Conservation (phyloP, 1,284 basidiomycete species). For the Anthracocystis walkeri region DNA sequence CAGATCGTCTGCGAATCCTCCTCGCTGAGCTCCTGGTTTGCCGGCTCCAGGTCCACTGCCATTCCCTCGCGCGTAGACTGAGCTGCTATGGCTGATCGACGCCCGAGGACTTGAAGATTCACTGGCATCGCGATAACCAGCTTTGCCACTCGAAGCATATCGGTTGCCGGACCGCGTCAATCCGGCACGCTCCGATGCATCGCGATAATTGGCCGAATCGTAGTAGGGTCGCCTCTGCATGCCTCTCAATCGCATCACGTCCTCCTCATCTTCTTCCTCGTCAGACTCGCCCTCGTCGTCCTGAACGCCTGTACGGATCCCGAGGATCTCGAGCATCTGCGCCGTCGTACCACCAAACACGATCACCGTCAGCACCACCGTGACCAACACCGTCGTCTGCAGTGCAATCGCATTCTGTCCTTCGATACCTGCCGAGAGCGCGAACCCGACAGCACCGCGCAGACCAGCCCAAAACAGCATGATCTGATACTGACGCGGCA, state of each 20-base stretch:
- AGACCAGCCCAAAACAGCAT: slow-evolving; percentile 97
- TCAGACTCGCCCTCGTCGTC: slow-evolving; percentile 79
- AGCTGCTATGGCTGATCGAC: slow-evolving; percentile 30
- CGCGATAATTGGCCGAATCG: slow-evolving; percentile 27
- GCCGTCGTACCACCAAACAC: slow-evolving; percentile 96
- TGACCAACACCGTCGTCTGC: slow-evolving; percentile 91
- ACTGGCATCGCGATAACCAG: slow-evolving; percentile 40
- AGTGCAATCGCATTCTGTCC: slow-evolving; percentile 90
- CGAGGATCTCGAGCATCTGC: slow-evolving; percentile 96
- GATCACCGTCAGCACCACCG: slow-evolving; percentile 93
- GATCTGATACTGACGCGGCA: slow-evolving; percentile 67
- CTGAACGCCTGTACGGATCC: slow-evolving; percentile 88
- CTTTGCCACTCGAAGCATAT: slow-evolving; percentile 27
- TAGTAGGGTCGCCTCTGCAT: slow-evolving; percentile 37
- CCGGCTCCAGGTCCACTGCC: slow-evolving; percentile 3
- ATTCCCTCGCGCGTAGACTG: slow-evolving; percentile 14
- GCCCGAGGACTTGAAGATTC: slow-evolving; percentile 33
- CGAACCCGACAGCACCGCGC: slow-evolving; percentile 95
- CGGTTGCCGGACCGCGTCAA: slow-evolving; percentile 31
- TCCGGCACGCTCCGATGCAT: slow-evolving; percentile 39
- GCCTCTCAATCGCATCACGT: slow-evolving; percentile 38
- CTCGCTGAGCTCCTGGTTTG: slow-evolving; percentile 7
- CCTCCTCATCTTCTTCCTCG: slow-evolving; percentile 55
- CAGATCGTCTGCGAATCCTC: slow-evolving; percentile 50
- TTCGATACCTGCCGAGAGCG: slow-evolving; percentile 92